phyloP scores from a whole-genome alignment of 2,329 filamentous ascomycete species.

The Capronia coronata region DNA sequence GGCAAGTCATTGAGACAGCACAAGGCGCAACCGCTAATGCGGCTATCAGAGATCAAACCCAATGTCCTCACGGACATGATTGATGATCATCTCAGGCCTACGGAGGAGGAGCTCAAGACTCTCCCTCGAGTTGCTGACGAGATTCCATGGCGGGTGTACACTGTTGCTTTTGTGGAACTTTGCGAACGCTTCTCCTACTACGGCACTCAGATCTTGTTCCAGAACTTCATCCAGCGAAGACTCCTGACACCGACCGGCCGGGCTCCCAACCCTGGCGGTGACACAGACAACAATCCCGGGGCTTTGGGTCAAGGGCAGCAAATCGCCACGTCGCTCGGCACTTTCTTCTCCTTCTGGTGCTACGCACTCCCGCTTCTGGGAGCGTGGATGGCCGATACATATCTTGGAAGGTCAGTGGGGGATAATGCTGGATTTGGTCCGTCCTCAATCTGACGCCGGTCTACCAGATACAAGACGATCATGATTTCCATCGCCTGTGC shows the following conservation, averaged over 20 bases:
- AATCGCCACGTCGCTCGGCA: constrained; percentile 49
- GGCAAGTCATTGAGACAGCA: too few species aligned
- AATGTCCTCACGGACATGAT: too few species aligned
- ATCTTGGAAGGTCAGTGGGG: constrained; percentile 56
- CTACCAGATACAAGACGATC: constrained; percentile 59
- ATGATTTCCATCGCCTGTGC: constrained; percentile 58
- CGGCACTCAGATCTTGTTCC: constrained; percentile 58
- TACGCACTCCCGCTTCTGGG: constrained; percentile 37
- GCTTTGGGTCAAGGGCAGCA: constrained; percentile 52
- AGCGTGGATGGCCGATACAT: constrained; percentile 52
- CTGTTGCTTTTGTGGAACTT: constrained; percentile 65
- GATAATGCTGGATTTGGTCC: constrained; percentile 62
- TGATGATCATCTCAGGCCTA: too few species aligned
- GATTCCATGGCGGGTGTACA: constrained; percentile 45
- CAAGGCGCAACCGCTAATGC: too few species aligned
- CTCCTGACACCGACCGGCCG: too few species aligned
- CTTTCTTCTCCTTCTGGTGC: constrained; percentile 51
- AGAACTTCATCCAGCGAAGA: too few species aligned
- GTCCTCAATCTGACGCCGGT: too few species aligned
- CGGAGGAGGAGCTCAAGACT: constrained; percentile 15
- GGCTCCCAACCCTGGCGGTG: constrained; percentile 51
- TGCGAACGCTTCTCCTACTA: constrained; percentile 42
- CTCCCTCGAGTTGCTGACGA: constrained; percentile 9
- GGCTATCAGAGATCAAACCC: too few species aligned
- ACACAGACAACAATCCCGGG: constrained; percentile 44